Evolutionary conservation across 495 filamentous ascomycete genomes (phyloP), one percentile per base, ranked within the genome.

Genomic region (Parmelia sp.): DNA sequence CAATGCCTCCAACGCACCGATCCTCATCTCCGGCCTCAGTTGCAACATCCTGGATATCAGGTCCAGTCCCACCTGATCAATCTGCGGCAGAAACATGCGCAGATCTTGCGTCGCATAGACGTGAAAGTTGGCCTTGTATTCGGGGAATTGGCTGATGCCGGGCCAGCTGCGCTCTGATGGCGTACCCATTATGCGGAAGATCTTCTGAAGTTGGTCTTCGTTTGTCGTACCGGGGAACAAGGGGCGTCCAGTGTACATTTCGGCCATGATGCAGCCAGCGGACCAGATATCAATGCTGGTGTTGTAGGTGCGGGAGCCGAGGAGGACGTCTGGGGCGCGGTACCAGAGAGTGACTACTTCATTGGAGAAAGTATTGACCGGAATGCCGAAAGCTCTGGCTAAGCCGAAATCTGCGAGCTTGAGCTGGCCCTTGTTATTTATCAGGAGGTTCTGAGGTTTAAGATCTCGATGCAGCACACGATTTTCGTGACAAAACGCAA

Each of bases 271-370:
- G 74, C 92, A 97, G 45, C 92, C 92, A 19, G 92, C 92, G 25
- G 89, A 92, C 92, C 92, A 97, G 77, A 97, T 97, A 71, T 97
- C 92, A 77, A 97, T 97, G 77, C 89, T 93, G 31, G 92, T 97
- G 75, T 95, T 97, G 75, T 97, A 97, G 44, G 93, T 96, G 64
- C 92, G 79, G 66, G 86, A 90, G 56, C 92, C 92, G 45, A 97
- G 84, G 37, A 97, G 84, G 42, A 97, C 92, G 68, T 97, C 92
- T 2, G 92, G 92, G 0, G 92, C 92, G 25, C 92, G 89, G 75
- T 97, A 97, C 92, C 92, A 97, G 47, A 97, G 82, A 2, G 92
- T 97, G 36, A 97, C 92, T 37, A 97, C 92, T 73, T 97, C 92
- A 75, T 97, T 97, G 60, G 90, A 94, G 80, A 97, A 97, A 17